Conservation (phyloP, 768 basidiomycete species). For the Boletus tomentosulus region DNA sequence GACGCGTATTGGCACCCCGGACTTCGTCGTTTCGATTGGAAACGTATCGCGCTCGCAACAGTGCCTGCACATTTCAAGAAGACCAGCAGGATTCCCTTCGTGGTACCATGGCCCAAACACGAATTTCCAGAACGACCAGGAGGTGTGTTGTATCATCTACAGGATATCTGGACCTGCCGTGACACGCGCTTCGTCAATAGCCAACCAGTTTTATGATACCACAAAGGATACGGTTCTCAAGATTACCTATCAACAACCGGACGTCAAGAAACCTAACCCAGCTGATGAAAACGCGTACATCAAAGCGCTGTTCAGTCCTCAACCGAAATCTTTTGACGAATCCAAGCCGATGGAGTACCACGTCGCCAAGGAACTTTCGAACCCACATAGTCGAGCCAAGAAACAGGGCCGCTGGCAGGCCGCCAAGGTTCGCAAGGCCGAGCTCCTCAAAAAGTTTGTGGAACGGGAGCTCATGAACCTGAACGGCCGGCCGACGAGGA, state of each 20-base stretch:
- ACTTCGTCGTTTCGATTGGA: constrained; percentile 63
- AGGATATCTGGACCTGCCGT: not conserved
- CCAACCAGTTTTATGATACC: constrained; percentile 59
- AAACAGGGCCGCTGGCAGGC: constrained; percentile 75
- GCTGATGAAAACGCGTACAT: constrained; percentile 58
- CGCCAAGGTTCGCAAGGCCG: constrained; percentile 43
- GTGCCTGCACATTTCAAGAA: constrained; percentile 48
- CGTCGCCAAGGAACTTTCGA: constrained; percentile 66
- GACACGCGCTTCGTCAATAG: constrained; percentile 12
- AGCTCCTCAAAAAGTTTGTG: constrained; percentile 51
- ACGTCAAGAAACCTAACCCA: constrained; percentile 34
- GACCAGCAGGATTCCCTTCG: constrained; percentile 31
- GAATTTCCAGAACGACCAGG: constrained; percentile 36
- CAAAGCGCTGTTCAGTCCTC: constrained; percentile 43
- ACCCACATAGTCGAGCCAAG: constrained; percentile 80
- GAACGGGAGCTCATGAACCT: constrained; percentile 50
- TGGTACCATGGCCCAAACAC: constrained; percentile 69
- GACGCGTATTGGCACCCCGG: constrained; percentile 55
- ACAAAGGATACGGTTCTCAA: constrained; percentile 52
- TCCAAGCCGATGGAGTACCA: constrained; percentile 61
- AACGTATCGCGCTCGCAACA: constrained; percentile 64
- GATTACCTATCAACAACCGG: constrained; percentile 68
- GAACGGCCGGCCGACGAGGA: constrained; percentile 55
- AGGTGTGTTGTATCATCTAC: constrained; percentile 15
- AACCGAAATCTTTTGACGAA: constrained; percentile 42